Conservation (phyloP, 345 rosid genomes). For the Eucalyptus tenuipes region DNA sequence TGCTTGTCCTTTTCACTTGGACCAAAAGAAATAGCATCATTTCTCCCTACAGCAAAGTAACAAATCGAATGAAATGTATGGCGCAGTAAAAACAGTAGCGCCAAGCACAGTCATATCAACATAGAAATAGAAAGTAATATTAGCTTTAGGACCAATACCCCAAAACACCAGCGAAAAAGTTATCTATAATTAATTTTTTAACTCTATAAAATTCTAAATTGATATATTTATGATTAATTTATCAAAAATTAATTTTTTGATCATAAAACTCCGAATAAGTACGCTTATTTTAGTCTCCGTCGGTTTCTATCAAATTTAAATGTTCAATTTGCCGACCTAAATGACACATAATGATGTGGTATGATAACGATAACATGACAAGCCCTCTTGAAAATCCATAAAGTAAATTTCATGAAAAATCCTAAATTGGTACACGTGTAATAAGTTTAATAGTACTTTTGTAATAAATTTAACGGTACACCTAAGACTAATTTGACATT, state of each 20-base stretch:
- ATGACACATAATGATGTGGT: too few species aligned
- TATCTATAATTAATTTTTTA: too few species aligned
- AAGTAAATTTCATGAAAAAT: fast-evolving
- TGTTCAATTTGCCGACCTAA: too few species aligned
- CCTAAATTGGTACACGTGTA: fast-evolving
- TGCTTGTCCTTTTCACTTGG: background rate
- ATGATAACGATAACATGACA: too few species aligned
- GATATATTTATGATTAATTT: too few species aligned
- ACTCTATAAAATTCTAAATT: too few species aligned
- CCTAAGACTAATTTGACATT: fast-evolving
- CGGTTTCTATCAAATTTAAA: too few species aligned
- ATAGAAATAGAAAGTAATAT: too few species aligned
- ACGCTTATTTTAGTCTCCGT: fast-evolving
- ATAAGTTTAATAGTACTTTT: too few species aligned
- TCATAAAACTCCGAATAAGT: fast-evolving
- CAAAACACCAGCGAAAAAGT: too few species aligned
- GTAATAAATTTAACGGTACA: fast-evolving
- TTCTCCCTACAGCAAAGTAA: background rate
- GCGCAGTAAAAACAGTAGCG: background rate
- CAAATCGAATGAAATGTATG: background rate
- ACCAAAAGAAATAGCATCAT: background rate
- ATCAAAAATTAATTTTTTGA: too few species aligned
- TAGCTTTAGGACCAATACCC: background rate
- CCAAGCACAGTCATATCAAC: background rate
- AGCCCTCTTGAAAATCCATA: too few species aligned